These are phyloP conservation scores for Phoenix dactylifera DNA, from an alignment of 176 grass and related monocot genomes.

Conservation along the genomic window DNA sequence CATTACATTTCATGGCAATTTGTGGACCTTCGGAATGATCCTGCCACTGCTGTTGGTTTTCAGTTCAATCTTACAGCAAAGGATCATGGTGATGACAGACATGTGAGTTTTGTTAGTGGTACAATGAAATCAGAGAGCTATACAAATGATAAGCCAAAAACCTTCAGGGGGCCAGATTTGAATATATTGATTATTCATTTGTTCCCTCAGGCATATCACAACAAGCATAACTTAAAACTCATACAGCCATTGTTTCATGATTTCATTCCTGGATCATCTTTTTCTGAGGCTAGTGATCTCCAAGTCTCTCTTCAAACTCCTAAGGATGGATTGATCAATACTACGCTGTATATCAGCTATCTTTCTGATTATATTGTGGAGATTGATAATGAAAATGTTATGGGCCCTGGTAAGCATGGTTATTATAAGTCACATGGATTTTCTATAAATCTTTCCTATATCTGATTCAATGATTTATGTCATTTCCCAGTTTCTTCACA, in stretches of 20 bases:
- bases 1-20: constrained; percentile 95
- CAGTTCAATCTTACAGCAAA: constrained; percentile 72
- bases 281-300: constrained; percentile 52
- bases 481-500: too few relatives aligned
- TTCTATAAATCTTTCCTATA: too few relatives aligned
- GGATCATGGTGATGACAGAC: constrained; percentile 41
- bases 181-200: constrained; percentile 87
- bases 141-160: constrained; percentile 47
- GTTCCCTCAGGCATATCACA: constrained; percentile 80
- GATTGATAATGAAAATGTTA: constrained; percentile 61
- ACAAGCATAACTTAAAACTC: constrained; percentile 52
- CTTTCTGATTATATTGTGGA: constrained; percentile 91
- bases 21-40: constrained; percentile 49
- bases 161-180: constrained; percentile 74
- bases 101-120: constrained; percentile 71
- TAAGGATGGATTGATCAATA: constrained; percentile 74
- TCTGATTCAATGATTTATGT: too few relatives aligned
- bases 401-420: constrained; percentile 54
- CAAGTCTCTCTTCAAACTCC: constrained; percentile 67
- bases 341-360: constrained; percentile 73
- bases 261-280: constrained; percentile 66
- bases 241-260: constrained; percentile 81
- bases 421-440: constrained; percentile 1
- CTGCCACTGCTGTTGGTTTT: constrained; percentile 63
- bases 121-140: constrained; percentile 52